phyloP scores from a whole-genome alignment of 139 green algal genomes.

The Tetradesmus lagerheimii region DNA sequence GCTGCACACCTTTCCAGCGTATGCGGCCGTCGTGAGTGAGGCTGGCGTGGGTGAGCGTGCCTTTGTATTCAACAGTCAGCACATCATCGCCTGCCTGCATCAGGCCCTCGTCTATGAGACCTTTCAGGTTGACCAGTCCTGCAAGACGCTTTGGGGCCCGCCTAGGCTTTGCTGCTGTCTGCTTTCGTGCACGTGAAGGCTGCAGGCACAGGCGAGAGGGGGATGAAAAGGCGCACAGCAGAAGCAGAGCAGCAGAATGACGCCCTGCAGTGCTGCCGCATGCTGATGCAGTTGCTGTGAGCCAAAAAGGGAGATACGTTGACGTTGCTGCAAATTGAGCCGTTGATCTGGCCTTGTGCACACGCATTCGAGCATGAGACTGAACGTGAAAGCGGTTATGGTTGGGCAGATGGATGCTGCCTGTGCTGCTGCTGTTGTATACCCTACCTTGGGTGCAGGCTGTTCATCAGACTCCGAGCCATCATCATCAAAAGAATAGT shows the following conservation, averaged over 20 bases:
- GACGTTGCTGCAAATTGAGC: background rate
- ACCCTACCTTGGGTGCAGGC: slow-evolving; percentile 15
- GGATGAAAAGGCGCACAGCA: background rate
- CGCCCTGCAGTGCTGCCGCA: background rate
- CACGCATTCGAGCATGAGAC: background rate
- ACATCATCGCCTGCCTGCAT: slow-evolving; percentile 76
- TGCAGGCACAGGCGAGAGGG: background rate
- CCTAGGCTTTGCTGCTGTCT: slow-evolving; percentile 18
- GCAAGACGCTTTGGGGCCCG: slow-evolving; percentile 40
- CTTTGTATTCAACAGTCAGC: slow-evolving; percentile 88
- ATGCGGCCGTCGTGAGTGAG: slow-evolving; percentile 81
- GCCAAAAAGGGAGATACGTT: background rate
- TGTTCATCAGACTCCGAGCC: background rate
- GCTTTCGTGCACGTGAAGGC: slow-evolving; percentile 20
- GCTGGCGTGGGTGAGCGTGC: slow-evolving; percentile 60
- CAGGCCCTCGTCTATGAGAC: slow-evolving; percentile 81
- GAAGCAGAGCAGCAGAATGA: background rate
- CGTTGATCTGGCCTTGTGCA: background rate
- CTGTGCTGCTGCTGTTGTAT: background rate
- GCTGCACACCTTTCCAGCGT: slow-evolving; percentile 55
- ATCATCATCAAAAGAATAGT: background rate
- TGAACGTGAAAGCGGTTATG: background rate
- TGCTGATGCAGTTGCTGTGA: background rate
- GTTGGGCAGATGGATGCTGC: background rate
- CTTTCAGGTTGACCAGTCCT: slow-evolving; percentile 68